A percentile compares a stretch with the other conserved stretches of the same genome.
Evolutionary conservation across 1,284 basidiomycete genomes (phyloP).

Genomic region (Sporisorium sorghi): DNA sequence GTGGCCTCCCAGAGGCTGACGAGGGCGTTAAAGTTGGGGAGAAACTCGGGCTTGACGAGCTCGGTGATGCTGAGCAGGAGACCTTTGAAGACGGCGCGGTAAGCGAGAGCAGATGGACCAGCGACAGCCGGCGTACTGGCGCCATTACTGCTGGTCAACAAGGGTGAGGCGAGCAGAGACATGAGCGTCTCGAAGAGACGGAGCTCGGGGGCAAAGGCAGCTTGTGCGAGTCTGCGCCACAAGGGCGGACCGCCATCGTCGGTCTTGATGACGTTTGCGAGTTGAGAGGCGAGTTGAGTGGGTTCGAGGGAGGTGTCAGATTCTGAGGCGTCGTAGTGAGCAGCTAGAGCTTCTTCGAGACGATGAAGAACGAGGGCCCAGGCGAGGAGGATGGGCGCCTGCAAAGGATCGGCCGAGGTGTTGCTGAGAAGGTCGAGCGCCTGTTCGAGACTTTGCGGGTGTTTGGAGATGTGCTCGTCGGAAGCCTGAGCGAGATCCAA

Average conservation of each 20-base stretch:
- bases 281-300: conserved; percentile 18
- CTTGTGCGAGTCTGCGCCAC: conserved; percentile 68
- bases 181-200: conserved; percentile 63
- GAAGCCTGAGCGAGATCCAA: conserved; percentile 24
- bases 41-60: conserved; percentile 77
- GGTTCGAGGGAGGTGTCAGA: conserved; percentile 46
- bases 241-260: conserved; percentile 62
- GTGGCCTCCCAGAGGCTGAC: conserved; percentile 82
- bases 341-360: conserved; percentile 61
- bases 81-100: conserved; percentile 84
- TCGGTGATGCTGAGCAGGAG: conserved; percentile 76
- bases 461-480: conserved; percentile 24
- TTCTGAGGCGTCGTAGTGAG: conserved; percentile 41
- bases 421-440: conserved; percentile 75
- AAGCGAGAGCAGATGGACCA: conserved; percentile 83
- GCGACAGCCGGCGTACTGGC: conserved; percentile 72
- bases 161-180: conserved; percentile 61
- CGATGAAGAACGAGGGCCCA: conserved; percentile 79
- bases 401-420: conserved; percentile 74
- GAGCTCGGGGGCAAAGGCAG: conserved; percentile 67
- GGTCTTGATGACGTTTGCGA: conserved; percentile 45
- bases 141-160: conserved; percentile 59
- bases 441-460: conserved; percentile 38
- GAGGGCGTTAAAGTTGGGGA: conserved; percentile 74
- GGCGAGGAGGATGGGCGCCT: conserved; percentile 78